These are phyloP conservation scores for Narthecium ossifragum DNA, from an alignment of 106 monocot genomes.

Conservation along the genomic window DNA sequence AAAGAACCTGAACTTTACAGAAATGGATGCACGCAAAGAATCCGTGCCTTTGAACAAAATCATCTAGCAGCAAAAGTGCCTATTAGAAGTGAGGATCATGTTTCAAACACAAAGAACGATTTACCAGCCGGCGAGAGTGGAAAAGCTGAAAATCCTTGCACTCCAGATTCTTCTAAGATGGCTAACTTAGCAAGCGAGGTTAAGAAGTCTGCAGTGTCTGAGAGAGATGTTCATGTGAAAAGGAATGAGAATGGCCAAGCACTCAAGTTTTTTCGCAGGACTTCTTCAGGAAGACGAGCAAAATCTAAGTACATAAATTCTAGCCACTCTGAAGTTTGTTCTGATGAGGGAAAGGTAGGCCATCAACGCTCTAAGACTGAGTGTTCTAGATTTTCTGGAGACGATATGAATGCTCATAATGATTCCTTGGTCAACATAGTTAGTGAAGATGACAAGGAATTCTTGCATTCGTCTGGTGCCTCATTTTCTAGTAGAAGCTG, in stretches of 20 bases:
- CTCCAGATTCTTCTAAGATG: not conserved
- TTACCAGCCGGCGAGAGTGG: not conserved
- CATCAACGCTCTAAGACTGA: not conserved
- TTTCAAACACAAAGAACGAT: not conserved
- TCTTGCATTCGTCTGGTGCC: not conserved
- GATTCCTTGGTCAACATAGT: not conserved
- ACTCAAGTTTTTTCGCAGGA: not conserved
- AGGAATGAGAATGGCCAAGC: slow-evolving; percentile 4
- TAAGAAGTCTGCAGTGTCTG: not conserved
- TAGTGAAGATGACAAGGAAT: not conserved
- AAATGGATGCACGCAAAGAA: slow-evolving; percentile 65
- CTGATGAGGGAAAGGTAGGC: not conserved
- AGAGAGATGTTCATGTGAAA: not conserved
- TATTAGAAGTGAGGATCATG: slow-evolving; percentile 12
- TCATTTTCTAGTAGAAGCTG: too few relatives aligned
- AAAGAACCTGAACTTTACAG: slow-evolving; percentile 49
- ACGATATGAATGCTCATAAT: not conserved
- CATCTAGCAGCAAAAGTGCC: slow-evolving; percentile 3
- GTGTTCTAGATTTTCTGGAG: not conserved
- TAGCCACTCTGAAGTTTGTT: not conserved
- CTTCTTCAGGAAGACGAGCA: slow-evolving; percentile 7
- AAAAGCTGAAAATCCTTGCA: not conserved
- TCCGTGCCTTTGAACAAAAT: slow-evolving; percentile 55
- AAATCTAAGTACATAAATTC: not conserved
- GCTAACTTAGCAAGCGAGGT: not conserved